These are phyloP conservation scores for Pseudogymnoascus sp. DNA, from an alignment of 2,329 filamentous ascomycete species.

Conservation along the genomic window DNA sequence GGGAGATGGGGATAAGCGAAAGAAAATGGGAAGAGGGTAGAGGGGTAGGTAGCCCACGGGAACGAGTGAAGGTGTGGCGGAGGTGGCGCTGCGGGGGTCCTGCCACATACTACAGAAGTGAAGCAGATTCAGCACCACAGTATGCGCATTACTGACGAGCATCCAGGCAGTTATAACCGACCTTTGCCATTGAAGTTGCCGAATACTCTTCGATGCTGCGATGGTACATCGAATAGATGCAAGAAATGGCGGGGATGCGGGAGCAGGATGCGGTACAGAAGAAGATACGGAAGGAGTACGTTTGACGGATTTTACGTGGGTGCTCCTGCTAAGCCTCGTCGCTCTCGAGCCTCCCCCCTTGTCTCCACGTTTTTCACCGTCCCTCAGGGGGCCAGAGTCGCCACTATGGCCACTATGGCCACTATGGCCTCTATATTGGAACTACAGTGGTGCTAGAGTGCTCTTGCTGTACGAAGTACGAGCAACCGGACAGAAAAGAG, in stretches of 20 bases:
- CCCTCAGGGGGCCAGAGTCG: not conserved
- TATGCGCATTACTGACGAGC: not conserved
- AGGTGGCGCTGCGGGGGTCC: not conserved
- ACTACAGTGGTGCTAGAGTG: not conserved
- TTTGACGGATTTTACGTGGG: not conserved
- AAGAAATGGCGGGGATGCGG: not conserved
- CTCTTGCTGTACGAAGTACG: not conserved
- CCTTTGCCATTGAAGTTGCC: not conserved
- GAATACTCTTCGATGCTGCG: not conserved
- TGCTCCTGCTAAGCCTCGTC: not conserved
- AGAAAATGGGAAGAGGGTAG: not conserved
- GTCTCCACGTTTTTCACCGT: slow-evolving; percentile 1
- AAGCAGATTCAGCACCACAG: not conserved
- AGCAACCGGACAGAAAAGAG: not conserved
- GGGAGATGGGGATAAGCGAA: not conserved
- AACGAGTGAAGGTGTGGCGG: not conserved
- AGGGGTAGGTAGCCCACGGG: not conserved
- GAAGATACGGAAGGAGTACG: not conserved
- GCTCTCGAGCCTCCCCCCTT: not conserved
- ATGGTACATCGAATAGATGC: not conserved
- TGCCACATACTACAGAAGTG: not conserved
- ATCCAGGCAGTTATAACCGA: slow-evolving; percentile 1
- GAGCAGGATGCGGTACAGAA: not conserved
- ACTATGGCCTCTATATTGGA: not conserved
- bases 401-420: not conserved